phyloP scores from a whole-genome alignment of 306 rosid genomes.

The Senna tora region DNA sequence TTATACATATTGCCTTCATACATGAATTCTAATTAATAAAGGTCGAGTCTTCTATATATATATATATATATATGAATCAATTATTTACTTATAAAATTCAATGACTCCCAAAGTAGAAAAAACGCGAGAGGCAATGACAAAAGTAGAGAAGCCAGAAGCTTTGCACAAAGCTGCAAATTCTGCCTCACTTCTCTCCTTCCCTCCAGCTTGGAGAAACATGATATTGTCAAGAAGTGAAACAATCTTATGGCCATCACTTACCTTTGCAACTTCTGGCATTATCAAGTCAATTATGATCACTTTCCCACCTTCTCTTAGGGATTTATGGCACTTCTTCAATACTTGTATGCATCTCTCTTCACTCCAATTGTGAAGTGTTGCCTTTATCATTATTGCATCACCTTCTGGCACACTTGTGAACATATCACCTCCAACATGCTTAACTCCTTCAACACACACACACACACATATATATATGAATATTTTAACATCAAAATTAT shows the following conservation, averaged over 20 bases:
- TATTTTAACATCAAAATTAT: no score
- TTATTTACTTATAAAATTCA: conserved; percentile 3
- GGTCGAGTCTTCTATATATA: no score
- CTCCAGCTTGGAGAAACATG: background rate
- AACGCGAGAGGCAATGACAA: background rate
- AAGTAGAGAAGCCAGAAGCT: background rate
- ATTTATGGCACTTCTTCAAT: background rate
- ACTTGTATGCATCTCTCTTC: background rate
- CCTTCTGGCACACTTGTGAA: conserved; percentile 20
- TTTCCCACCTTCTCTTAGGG: background rate
- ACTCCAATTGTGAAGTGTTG: background rate
- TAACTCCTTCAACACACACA: conserved; percentile 9
- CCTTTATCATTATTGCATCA: conserved; percentile 17
- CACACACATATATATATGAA: no score
- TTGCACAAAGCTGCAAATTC: background rate
- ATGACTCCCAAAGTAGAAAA: background rate
- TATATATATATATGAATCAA: no score
- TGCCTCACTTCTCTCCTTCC: background rate
- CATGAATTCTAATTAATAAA: no score
- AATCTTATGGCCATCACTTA: background rate
- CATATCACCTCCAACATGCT: conserved; percentile 30
- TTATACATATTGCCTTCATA: no score
- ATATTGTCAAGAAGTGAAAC: background rate
- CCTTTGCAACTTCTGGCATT: background rate
- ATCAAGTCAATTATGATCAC: background rate